Base-by-base conservation (phyloP, 495 filamentous ascomycete genomes). In the Hypoxylon rickii region DNA sequence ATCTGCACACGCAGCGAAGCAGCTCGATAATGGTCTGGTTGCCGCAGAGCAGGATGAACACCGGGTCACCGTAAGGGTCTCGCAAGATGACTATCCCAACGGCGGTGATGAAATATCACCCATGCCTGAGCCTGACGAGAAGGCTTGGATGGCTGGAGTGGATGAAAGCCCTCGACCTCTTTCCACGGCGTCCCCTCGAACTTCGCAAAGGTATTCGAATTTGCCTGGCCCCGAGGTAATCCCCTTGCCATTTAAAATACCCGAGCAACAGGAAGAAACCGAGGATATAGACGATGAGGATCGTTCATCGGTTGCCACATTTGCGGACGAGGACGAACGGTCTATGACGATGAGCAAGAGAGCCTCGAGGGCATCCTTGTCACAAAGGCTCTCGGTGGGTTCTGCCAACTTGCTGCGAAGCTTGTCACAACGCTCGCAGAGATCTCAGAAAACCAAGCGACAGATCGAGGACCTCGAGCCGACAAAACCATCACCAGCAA, bases 231-330 rank as follows among this genome's bases (percentile, higher is more conserved):
- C 80, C 43, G 70, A 73, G 16, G 71, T 84, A 26, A 70, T 82
- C 3, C 82, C 86, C 1, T 67, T 87, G 18, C 87, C 87, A 11
- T 84, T 88, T 66, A 82, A 69, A 32, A 67, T 87, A 2, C 82
- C 82, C 3, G 58, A 71, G 8, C 51, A 64, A 2, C 70, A 70
- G 1, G 62, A 59, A 32, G 70, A 41, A 13, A 50, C 4, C 4
- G 24, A 29, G 24, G 32, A 46, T 1, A 39, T 67, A 13, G 66
- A 75, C n/a, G 75, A 77, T 15, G 78, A 78, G 8, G 81, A 81
- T 34, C 63, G 72, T 15, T 83, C 83, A 16, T 89, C 86, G 7
- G 71, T 84, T 16, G 86, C 81, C 37, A 83, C 85, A 5, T 79
- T 83, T 68, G 83, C 81, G 8, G 86, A 85, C 52, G 77, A 78